These are phyloP conservation scores for Madurella mycetomatis DNA, from an alignment of 2,329 filamentous ascomycete genomes.

Conservation along the genomic window DNA sequence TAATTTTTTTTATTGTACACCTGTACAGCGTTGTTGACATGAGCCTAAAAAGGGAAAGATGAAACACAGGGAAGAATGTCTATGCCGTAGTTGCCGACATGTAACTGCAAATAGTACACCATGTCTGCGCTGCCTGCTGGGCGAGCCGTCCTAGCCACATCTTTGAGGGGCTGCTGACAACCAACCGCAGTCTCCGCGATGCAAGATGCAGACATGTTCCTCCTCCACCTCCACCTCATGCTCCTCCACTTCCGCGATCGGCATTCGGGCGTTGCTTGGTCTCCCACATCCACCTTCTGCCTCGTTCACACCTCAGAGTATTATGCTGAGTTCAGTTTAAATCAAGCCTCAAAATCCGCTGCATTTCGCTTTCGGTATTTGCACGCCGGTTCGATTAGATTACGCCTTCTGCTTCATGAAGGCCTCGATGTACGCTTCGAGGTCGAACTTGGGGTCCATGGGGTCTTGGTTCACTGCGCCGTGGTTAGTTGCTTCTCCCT, in stretches of 20 bases:
- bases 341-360: not conserved
- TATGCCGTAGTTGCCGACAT: slow-evolving; percentile 38
- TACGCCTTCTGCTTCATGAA: slow-evolving; percentile 36
- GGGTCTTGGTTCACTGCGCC: slow-evolving; percentile 49
- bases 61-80: slow-evolving; percentile 30
- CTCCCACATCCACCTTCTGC: not conserved
- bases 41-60: slow-evolving; percentile 37
- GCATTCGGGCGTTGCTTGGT: not conserved
- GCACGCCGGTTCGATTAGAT: not conserved
- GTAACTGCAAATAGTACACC: slow-evolving; percentile 40
- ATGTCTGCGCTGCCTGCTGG: slow-evolving; percentile 19
- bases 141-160: not conserved
- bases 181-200: not conserved
- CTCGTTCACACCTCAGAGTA: not conserved
- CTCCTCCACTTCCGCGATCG: not conserved
- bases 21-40: slow-evolving; percentile 43
- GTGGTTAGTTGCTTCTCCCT: not conserved
- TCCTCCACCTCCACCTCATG: not conserved
- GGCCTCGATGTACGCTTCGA: slow-evolving; percentile 75
- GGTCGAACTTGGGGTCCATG: slow-evolving; percentile 84
- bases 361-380: not conserved
- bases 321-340: not conserved
- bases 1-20: slow-evolving; percentile 53
- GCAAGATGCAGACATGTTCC: slow-evolving; percentile 15
- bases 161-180: not conserved